Percentiles rank a stretch among this genome's conserved stretches.
phyloP scores from a whole-genome alignment of 768 basidiomycete genomes.

The Lenzites betulinus region DNA sequence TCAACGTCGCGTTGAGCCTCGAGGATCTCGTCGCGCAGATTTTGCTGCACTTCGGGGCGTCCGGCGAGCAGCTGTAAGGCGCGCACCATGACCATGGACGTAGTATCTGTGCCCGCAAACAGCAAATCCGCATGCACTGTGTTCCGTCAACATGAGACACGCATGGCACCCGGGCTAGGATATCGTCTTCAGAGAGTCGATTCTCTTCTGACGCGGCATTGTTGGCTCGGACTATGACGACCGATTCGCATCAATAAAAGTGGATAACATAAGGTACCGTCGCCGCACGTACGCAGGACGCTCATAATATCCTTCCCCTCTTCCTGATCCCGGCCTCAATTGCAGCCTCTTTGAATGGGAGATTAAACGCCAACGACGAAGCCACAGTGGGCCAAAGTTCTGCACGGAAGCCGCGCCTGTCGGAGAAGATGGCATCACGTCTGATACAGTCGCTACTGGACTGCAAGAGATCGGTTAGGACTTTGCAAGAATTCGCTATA shows the following conservation, averaged over 20 bases:
- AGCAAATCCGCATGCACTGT: neutral
- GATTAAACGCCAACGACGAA: slow-evolving; percentile 44
- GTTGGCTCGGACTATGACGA: slow-evolving; percentile 45
- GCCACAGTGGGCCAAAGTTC: slow-evolving; percentile 40
- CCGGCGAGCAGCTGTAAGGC: slow-evolving; percentile 4
- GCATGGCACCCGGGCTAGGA: slow-evolving; percentile 41
- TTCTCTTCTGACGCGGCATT: slow-evolving; percentile 29
- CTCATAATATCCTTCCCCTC: slow-evolving; percentile 48
- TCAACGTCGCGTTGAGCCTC: neutral
- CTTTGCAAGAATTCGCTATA: too few species aligned
- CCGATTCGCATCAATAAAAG: too few species aligned
- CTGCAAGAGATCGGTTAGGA: neutral
- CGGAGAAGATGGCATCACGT: slow-evolving; percentile 40
- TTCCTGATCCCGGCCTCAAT: slow-evolving; percentile 22
- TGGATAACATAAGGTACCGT: neutral
- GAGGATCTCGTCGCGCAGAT: neutral
- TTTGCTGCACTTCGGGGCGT: neutral
- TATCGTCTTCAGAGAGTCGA: slow-evolving; percentile 33
- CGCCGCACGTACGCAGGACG: slow-evolving; percentile 38
- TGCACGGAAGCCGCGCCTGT: slow-evolving; percentile 44
- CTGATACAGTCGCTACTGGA: neutral
- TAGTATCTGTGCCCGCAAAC: slow-evolving; percentile 7
- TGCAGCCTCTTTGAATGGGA: slow-evolving; percentile 38
- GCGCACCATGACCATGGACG: neutral
- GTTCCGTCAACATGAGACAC: too few species aligned